Evolutionary conservation across 257 asterid genomes (phyloP), one percentile per base, ranked within the genome.

Genomic region (Capsicum baccatum): DNA sequence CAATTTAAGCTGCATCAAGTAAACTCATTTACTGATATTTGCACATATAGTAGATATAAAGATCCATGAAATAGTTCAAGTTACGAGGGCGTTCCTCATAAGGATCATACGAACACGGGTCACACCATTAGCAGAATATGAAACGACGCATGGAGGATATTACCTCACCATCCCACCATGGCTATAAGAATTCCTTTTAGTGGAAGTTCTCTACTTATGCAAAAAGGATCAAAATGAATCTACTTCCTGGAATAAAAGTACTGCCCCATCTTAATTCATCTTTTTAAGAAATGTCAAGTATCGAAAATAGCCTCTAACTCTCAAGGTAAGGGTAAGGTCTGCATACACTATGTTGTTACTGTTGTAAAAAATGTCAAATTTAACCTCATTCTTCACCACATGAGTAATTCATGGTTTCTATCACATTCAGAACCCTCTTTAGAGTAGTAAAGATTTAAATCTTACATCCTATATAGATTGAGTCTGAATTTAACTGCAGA

Each of bases 121-220:
- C 81, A 78, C 33, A 78, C 80, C 17, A 48, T 26, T 78, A 33
- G 82, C 26, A 78, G 81, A 78, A 78, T 13, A 4, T 8, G 62
- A 52, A 54, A 54, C 26, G 81, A 21, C 15, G 0, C 47, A 78
- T 33, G 1, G 14, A 78, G 6, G 47, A 26, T 26, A 73, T 47
- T 47, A 73, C 80, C 59, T 73, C 56, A n/a, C 39, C 64, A 78
- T 8, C 33, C 63, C 26, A 78, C 64, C 81, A 78, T 55, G 62
- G 26, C 64, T 26, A 26, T 52, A 26, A 8, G 48, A 47, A 47
- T 44, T 14, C 2, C 48, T 52, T 74, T 50, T 74, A 74, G 62
- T 74, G 44, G 13, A 74, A 50, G 47, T 33, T 21, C 39, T 74
- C 58, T 13, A 74, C 81, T 50, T 26, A 16, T 2, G 42, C 62